Evolutionary conservation across 495 filamentous ascomycete species (phyloP), one percentile per base, ranked within the genome.

Genomic region (Rhizodiscina lignyota): DNA sequence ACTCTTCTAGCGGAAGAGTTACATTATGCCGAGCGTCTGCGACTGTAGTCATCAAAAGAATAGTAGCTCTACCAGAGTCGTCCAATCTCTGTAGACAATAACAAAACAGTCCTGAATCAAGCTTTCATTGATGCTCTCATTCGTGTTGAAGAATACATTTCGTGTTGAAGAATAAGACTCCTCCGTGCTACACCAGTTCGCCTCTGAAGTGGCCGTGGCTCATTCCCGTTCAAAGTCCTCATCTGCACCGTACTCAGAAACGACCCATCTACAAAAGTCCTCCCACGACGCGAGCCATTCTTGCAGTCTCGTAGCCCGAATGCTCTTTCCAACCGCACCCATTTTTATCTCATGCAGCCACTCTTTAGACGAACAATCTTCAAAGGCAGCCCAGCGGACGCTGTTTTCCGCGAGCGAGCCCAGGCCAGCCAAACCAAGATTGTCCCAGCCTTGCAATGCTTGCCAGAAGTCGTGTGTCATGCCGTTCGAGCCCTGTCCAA

Each of bases 391-490:
- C 79, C 81, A 94, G 20, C 78, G 66, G 26, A 97, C 75, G 36
- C 84, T 91, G 39, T 91, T 96, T 61, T 94, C 83, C 11, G 81
- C 87, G 46, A 97, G 63, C 45, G 75, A 76, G 3, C 83, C 87
- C 26, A 87, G 55, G 1, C 82, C 83, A 13, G 76, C 79, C 18
- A 92, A 54, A 11, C 84, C 89, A 18, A 93, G 66, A 43, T 83
- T 87, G 36, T 91, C 72, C 59, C 83, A 79, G 1, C 77, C 80
- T 47, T 89, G 83, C 26, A 96, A 56, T 4, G 79, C 79, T 54
- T 87, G 82, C 84, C 84, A 94, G 55, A 87, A 91, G 49, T 92
- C 83, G 53, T 89, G 75, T 3, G 79, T 85, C 61, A 84, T 70
- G 17, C 79, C 80, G 22, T 73, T 79, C 12, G 58, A 65, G 37